Evolutionary conservation across 139 green algal genomes (phyloP).

Genomic region (Tetradesmus obliquus): DNA sequence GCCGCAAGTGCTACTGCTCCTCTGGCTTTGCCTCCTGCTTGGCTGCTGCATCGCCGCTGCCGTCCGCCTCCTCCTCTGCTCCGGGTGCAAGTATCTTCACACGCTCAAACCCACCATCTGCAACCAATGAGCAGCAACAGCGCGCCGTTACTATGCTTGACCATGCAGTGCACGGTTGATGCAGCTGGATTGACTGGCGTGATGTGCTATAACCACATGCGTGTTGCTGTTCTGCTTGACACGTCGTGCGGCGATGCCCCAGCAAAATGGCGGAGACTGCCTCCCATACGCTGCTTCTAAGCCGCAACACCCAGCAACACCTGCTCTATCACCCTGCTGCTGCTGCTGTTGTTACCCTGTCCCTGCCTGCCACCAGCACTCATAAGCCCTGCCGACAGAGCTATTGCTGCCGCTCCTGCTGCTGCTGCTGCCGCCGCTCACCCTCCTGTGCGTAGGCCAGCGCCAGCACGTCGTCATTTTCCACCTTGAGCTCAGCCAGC

Average conservation of each 20-base stretch:
- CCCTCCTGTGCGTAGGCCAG: slow-evolving; percentile 74
- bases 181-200: no score
- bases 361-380: no score
- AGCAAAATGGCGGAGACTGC: no score
- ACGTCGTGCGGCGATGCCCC: no score
- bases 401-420: neutral
- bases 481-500: slow-evolving; percentile 84
- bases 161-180: no score
- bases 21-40: neutral
- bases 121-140: neutral
- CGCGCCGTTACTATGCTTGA: no score
- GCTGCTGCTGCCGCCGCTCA: slow-evolving; percentile 38
- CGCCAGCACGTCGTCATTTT: slow-evolving; percentile 86
- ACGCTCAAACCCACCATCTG: slow-evolving; percentile 29
- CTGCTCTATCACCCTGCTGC: neutral
- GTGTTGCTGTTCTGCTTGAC: no score
- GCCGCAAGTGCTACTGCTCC: neutral
- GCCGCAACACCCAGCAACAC: no score
- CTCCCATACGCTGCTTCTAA: no score
- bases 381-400: no score
- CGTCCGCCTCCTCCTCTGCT: neutral
- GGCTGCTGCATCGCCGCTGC: neutral
- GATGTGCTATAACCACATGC: no score
- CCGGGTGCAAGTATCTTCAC: slow-evolving; percentile 15
- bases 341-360: neutral